These are phyloP conservation scores for Ophiostoma triangulosporum DNA, from an alignment of 2,329 filamentous ascomycete species.

Conservation along the genomic window DNA sequence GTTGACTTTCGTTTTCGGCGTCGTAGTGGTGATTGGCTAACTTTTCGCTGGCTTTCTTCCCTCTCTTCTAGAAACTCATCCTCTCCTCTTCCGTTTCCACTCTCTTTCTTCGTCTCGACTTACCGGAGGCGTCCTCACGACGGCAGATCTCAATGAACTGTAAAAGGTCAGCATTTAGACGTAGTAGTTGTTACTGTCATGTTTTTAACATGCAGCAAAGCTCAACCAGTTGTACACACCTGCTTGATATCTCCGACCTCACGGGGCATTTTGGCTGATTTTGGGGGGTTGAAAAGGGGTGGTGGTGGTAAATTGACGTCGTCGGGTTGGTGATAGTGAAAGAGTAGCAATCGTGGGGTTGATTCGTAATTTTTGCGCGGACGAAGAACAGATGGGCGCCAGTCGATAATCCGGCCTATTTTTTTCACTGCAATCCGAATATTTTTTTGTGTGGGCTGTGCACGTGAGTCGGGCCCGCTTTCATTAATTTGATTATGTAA, in stretches of 20 bases:
- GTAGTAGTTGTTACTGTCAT: no score
- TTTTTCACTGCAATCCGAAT: constrained; percentile 1
- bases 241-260: constrained; percentile 98
- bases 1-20: background rate
- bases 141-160: constrained; percentile 99
- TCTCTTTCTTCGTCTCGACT: constrained; percentile 31
- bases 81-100: background rate
- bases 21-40: background rate
- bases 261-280: constrained; percentile 74
- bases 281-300: constrained; percentile 13
- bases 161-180: constrained; percentile 4
- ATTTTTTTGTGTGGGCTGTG: constrained; percentile 12
- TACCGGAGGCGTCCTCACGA: constrained; percentile 98
- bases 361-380: constrained; percentile 1
- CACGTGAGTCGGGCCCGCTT: constrained; percentile 11
- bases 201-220: background rate
- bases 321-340: constrained; percentile 12
- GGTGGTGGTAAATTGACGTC: constrained; percentile 16
- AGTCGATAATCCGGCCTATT: background rate
- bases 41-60: no score
- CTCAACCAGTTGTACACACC: constrained; percentile 27
- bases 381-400: background rate
- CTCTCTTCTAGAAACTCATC: background rate
- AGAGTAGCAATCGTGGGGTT: constrained; percentile 2
- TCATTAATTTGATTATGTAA: constrained; percentile 3